These are phyloP conservation scores for Friedmanniomyces simplex DNA, from an alignment of 495 filamentous ascomycete species.

Conservation along the genomic window DNA sequence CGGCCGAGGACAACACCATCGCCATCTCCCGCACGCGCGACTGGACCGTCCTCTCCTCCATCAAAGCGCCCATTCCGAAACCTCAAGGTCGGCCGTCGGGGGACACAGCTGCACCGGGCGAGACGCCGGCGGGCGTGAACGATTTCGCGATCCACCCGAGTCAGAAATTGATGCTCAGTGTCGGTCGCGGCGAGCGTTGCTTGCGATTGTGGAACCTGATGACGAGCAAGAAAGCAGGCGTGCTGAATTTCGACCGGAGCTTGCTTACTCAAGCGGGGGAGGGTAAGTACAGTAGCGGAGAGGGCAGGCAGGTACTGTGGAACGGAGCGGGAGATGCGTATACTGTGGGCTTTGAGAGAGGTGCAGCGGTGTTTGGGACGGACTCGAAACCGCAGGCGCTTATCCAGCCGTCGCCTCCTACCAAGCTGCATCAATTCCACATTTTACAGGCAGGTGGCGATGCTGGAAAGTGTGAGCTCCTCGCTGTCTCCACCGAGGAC, in stretches of 20 bases:
- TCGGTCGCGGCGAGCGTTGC: slow-evolving; percentile 74
- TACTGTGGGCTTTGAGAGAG: slow-evolving; percentile 78
- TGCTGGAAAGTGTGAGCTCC: slow-evolving; percentile 25
- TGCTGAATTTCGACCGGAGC: slow-evolving; percentile 67
- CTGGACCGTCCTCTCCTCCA: slow-evolving; percentile 78
- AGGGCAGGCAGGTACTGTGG: slow-evolving; percentile 80
- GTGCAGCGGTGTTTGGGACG: slow-evolving; percentile 74
- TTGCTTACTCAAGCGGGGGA: slow-evolving; percentile 63
- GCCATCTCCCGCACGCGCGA: slow-evolving; percentile 78
- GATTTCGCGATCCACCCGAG: slow-evolving; percentile 92
- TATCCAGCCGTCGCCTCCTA: slow-evolving; percentile 54
- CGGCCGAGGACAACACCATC: slow-evolving; percentile 78
- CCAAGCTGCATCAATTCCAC: slow-evolving; percentile 61
- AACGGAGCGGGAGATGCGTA: slow-evolving; percentile 68
- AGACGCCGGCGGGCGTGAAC: slow-evolving; percentile 80
- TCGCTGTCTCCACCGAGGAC: slow-evolving; percentile 87
- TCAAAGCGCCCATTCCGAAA: slow-evolving; percentile 84
- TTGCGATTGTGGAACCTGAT: slow-evolving; percentile 96
- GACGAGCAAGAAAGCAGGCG: slow-evolving; percentile 88
- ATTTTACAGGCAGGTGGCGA: slow-evolving; percentile 35
- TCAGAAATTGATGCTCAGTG: slow-evolving; percentile 90
- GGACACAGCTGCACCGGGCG: slow-evolving; percentile 77
- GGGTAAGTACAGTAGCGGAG: slow-evolving; percentile 62
- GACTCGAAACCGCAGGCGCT: slow-evolving; percentile 70
- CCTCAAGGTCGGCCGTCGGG: slow-evolving; percentile 72